Percentiles rank a stretch among this genome's conserved stretches.
phyloP scores from a whole-genome alignment of 108 stramenopile genomes.

The Bacterosira constricta region DNA sequence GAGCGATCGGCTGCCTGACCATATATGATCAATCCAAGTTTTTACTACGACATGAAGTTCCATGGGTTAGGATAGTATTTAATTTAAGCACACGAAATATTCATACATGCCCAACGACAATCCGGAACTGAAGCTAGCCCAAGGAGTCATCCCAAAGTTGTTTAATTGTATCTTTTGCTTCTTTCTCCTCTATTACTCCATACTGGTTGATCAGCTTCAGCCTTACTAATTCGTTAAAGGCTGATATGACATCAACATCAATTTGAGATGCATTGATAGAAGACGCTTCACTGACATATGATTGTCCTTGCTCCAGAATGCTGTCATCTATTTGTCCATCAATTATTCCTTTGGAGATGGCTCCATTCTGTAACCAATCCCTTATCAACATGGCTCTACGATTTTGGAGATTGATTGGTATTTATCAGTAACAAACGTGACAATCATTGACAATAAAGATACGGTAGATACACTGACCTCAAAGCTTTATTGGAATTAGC shows the following conservation, averaged over 20 bases:
- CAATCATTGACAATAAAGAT: too few relatives aligned
- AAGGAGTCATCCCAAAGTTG: conserved; percentile 22
- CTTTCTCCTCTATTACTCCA: conserved; percentile 14
- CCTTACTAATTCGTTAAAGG: conserved; percentile 62
- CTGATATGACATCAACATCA: conserved; percentile 59
- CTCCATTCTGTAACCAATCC: conserved; percentile 25
- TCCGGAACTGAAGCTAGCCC: background rate
- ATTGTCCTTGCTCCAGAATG: conserved; percentile 19
- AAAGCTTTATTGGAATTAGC: conserved; percentile 73
- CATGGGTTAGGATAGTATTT: too few relatives aligned
- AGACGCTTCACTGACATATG: conserved; percentile 22
- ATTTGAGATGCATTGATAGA: conserved; percentile 27
- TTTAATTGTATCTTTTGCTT: conserved; percentile 6
- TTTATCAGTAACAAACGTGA: too few relatives aligned
- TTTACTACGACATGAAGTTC: too few relatives aligned
- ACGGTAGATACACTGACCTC: conserved; percentile 30
- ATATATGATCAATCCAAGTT: too few relatives aligned
- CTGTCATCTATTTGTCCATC: conserved; percentile 19
- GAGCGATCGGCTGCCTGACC: too few relatives aligned
- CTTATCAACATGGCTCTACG: conserved; percentile 43
- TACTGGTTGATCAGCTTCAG: conserved; percentile 40
- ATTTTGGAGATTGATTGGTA: too few relatives aligned
- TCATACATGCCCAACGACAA: too few relatives aligned
- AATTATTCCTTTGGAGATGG: conserved; percentile 29
- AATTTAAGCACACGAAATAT: too few relatives aligned